A percentile compares a stretch with the other conserved stretches of the same genome.
Evolutionary conservation across 495 filamentous ascomycete species (phyloP).

Genomic region (Amphirosellinia nigrospora): DNA sequence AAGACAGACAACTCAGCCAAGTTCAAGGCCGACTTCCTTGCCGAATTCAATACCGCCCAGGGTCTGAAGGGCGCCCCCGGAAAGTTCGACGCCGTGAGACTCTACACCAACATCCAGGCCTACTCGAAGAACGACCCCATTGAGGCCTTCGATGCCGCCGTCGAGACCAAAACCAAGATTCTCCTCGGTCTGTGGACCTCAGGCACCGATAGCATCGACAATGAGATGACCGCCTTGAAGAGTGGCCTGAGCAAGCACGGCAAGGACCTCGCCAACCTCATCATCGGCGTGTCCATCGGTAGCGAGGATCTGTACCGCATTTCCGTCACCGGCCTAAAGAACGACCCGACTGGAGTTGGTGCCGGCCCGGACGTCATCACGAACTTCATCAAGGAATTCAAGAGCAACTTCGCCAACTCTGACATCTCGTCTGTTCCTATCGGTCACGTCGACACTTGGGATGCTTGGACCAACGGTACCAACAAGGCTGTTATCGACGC

Average conservation of each 20-base stretch:
- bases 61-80: conserved; percentile 49
- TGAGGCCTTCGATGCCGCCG: conserved; percentile 59
- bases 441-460: conserved; percentile 60
- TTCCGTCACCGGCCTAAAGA: conserved; percentile 48
- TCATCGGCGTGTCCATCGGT: conserved; percentile 59
- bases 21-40: conserved; percentile 52
- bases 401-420: conserved; percentile 43
- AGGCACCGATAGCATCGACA: conserved; percentile 52
- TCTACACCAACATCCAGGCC: conserved; percentile 62
- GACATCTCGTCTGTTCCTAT: conserved; percentile 47
- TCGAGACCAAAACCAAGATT: conserved; percentile 55
- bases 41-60: conserved; percentile 54
- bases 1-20: conserved; percentile 55
- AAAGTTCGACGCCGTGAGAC: conserved; percentile 53
- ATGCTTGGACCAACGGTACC: conserved; percentile 52
- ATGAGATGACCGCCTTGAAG: conserved; percentile 55
- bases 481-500: conserved; percentile 55
- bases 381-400: conserved; percentile 57
- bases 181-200: conserved; percentile 61
- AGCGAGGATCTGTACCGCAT: conserved; percentile 62
- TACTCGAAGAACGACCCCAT: conserved; percentile 53
- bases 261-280: conserved; percentile 48
- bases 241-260: conserved; percentile 52
- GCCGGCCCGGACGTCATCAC: conserved; percentile 48
- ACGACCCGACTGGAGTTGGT: conserved; percentile 49